A percentile compares a stretch with the other conserved stretches of the same genome.
Conservation (phyloP, 352 stramenopile species). For the Halophytophthora polymorphica region DNA sequence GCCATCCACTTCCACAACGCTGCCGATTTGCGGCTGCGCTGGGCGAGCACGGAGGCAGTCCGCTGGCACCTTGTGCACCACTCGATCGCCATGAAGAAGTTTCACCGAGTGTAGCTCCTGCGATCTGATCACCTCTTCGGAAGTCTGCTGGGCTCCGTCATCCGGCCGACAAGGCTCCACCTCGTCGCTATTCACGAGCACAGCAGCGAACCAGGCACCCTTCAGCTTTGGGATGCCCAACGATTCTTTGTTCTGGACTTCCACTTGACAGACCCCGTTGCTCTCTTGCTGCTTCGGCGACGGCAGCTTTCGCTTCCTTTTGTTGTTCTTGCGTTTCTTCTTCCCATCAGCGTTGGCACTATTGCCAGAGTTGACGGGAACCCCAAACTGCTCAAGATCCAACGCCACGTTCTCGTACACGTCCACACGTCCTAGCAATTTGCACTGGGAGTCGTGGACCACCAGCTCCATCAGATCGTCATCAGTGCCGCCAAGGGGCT, state of each 20-base stretch:
- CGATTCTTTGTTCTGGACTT: conserved; percentile 43
- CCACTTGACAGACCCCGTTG: conserved; percentile 31
- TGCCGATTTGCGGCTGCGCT: conserved; percentile 52
- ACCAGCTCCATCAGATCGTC: conserved; percentile 62
- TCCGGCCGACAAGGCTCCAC: conserved; percentile 10
- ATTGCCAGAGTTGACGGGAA: conserved; percentile 10
- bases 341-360: conserved; percentile 15
- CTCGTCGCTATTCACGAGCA: conserved; percentile 24
- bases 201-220: conserved; percentile 60
- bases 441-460: conserved; percentile 79
- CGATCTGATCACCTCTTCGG: conserved; percentile 17
- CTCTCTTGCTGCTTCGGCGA: conserved; percentile 19
- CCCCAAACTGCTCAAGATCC: conserved; percentile 51
- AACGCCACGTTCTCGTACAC: conserved; percentile 49
- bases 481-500: conserved; percentile 32
- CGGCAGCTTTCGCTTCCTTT: conserved; percentile 48
- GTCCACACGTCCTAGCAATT: conserved; percentile 40
- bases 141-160: conserved; percentile 10
- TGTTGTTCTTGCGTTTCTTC: conserved; percentile 66
- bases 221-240: conserved; percentile 37
- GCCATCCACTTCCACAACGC: conserved; percentile 70
- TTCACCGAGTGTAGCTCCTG: conserved; percentile 36
- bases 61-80: conserved; percentile 45
- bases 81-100: conserved; percentile 31
- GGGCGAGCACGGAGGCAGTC: conserved; percentile 36